Evolutionary conservation across 2,329 filamentous ascomycete species (phyloP), one percentile per base, ranked within the genome.

Genomic region (Botrytis tulipae): DNA sequence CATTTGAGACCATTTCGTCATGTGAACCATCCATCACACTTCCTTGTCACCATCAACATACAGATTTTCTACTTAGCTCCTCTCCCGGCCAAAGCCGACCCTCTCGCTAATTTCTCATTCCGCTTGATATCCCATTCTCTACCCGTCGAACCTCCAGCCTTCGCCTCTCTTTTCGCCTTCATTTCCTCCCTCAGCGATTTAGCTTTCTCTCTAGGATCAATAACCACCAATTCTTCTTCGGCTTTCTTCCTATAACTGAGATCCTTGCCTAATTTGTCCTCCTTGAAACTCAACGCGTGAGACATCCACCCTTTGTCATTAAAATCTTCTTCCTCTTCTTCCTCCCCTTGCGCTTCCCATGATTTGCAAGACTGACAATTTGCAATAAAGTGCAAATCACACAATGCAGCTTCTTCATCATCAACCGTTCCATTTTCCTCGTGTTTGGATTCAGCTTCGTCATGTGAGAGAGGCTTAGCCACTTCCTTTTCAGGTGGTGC

Each of bases 331-430:
- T 87, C 85, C 20, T 86, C 85, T 5, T 86, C 88, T 59, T 85
- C 86, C 22, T 63, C 68, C 16, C 46, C 66, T 51, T 83, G 80
- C 9, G 81, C 81, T 79, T 97, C 92, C 94, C 95, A 97, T 0
- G 91, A 89, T 74, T 89, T 90, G 82, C 96, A 98, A 62, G 94
- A 97, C 81, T 97, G 94, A 82, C 96, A 99, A 79, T 97, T 93
- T 67, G 92, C 93, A 76, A 99, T 97, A 82, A 98, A 99, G 82
- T 99, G 96, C 51, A 99, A 84, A 81, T 98, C 96, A 80, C 96
- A 99, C 6, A 97, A 86, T 68, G 87, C 87, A 4, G 90, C 91
- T 81, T 97, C 93, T 57, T 92, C 89, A 4, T 91, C 91, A 29
- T 87, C 86, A 75, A 80, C 82, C 5, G 81, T 79, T 46, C 80